Base-by-base conservation (phyloP, 2,329 filamentous ascomycete species). In the Sclerotinia minor region DNA sequence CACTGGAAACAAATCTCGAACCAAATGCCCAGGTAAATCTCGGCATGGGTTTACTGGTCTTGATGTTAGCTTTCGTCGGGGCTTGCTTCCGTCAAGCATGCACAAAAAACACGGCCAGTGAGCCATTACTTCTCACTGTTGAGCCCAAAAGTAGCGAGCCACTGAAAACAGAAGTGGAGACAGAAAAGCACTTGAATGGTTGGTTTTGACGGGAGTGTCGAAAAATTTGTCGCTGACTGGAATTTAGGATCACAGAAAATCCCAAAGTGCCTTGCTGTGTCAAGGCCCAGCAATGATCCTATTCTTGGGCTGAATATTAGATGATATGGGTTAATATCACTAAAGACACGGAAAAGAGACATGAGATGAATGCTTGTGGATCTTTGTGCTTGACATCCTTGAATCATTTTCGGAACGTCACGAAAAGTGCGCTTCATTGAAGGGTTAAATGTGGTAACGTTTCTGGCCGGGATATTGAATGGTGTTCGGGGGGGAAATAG, bases 71-170 rank as follows among this genome's bases (percentile, higher is more conserved):
- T 50, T 63, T 50, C n/a, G 21, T 38, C n/a, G 59, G 59, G 26
- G 45, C 59, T 38, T 63, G 29, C 32, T 63, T 15, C 17, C 59
- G 13, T 50, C 45, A 63, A 50, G 32, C 9, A 26, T 41, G 38
- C 24, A 50, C 32, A 26, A 50, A 50, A 49, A 5, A 41, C 38
- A 24, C 17, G 38, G 32, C 29, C 15, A 63, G n/a, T 3, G 59
- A 63, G 24, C 45, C 59, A 52, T 63, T 63, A 26, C 59, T 63
- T 38, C 59, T 63, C n/a, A 63, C 59, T 17, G 45, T 63, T 50
- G 45, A 63, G 5, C 59, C 59, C 5, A 63, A 63, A 47, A 50
- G 45, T 35, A 32, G 9, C 29, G 26, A 38, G 8, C 26, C 24
- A 21, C n/a, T 63, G n/a, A 21, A 50, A 15, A 63, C 32, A n/a